Conservation (phyloP, 768 basidiomycete genomes). For the Coprinopsis cinerea region DNA sequence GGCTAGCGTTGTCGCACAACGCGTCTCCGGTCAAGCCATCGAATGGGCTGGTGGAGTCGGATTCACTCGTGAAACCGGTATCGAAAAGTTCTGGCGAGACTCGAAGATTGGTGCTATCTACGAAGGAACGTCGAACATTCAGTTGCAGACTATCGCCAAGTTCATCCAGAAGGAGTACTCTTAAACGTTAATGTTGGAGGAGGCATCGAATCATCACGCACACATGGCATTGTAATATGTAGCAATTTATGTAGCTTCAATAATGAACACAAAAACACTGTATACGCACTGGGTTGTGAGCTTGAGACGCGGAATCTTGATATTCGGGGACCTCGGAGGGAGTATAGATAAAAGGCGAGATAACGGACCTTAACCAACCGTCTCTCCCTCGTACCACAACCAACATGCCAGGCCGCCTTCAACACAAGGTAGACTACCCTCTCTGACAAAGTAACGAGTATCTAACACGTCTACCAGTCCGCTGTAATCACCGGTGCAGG, state of each 20-base stretch:
- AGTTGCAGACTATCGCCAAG: conserved; percentile 93
- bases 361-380: background rate
- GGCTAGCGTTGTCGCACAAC: conserved; percentile 83
- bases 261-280: too few relatives aligned
- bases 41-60: conserved; percentile 96
- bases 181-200: too few relatives aligned
- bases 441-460: conserved; percentile 1
- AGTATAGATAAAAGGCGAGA: background rate
- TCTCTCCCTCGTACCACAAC: background rate
- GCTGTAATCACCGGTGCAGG: conserved; percentile 86
- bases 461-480: conserved; percentile 33
- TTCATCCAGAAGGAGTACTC: conserved; percentile 83
- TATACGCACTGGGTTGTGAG: too few relatives aligned
- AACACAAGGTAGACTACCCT: conserved; percentile 45
- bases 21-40: conserved; percentile 83
- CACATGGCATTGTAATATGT: too few relatives aligned
- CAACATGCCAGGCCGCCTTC: conserved; percentile 60
- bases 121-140: conserved; percentile 97
- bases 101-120: conserved; percentile 95
- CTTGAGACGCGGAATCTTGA: background rate
- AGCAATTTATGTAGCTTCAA: too few relatives aligned
- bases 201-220: too few relatives aligned
- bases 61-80: conserved; percentile 88
- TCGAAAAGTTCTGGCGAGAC: conserved; percentile 96
- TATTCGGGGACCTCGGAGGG: background rate